These are phyloP conservation scores for Periconia sp. DNA, from an alignment of 2,329 filamentous ascomycete species.

Conservation along the genomic window DNA sequence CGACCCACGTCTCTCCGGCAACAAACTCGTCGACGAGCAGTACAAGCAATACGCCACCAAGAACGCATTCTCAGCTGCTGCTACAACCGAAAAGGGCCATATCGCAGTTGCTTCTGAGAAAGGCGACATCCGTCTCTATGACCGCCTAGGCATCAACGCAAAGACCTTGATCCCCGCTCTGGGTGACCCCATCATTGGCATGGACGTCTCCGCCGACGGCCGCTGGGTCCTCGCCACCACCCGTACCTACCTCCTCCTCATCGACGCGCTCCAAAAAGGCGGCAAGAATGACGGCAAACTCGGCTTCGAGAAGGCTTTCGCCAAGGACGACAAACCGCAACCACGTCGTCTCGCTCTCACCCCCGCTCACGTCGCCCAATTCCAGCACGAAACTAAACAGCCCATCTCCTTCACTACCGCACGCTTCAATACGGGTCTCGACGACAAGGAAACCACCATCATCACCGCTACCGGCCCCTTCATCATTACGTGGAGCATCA, in stretches of 20 bases:
- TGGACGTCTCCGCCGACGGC: constrained; percentile 94
- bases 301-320: constrained; percentile 93
- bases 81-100: constrained; percentile 94
- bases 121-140: constrained; percentile 94
- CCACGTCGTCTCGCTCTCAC: constrained; percentile 86
- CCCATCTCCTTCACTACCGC: constrained; percentile 86
- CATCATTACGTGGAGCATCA: constrained; percentile 93
- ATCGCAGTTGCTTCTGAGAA: constrained; percentile 97
- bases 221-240: constrained; percentile 95
- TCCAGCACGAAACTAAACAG: constrained; percentile 91
- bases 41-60: constrained; percentile 96
- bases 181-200: constrained; percentile 89
- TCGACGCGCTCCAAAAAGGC: constrained; percentile 85
- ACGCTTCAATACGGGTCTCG: constrained; percentile 88
- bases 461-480: constrained; percentile 96
- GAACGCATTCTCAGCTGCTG: constrained; percentile 93
- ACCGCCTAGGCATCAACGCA: constrained; percentile 92
- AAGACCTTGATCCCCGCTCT: constrained; percentile 97
- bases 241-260: constrained; percentile 88
- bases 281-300: constrained; percentile 98
- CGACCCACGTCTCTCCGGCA: constrained; percentile 84
- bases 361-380: constrained; percentile 92
- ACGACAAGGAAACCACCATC: constrained; percentile 84
- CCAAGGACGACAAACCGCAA: constrained; percentile 90
- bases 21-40: constrained; percentile 89